Base-by-base conservation (phyloP, 1,284 basidiomycete genomes). In the Mycosarcoma mackinlayi region DNA sequence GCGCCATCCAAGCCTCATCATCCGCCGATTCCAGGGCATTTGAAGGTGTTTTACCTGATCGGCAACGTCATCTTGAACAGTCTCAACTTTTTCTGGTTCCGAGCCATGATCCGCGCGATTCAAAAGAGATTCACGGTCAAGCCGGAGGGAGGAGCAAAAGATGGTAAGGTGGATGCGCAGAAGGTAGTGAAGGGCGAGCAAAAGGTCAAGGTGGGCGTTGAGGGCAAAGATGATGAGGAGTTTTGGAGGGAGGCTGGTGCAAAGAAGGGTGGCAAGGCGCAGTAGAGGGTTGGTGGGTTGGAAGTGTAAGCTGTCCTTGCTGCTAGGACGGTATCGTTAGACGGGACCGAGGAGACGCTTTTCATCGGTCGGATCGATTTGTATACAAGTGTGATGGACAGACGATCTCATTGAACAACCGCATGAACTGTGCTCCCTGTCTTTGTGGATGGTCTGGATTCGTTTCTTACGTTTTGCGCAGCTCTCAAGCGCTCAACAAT, bases 81-180 rank as follows among this genome's bases (percentile, higher is more conserved):
- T 24, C 61, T 81, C 46, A 84, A 84, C 79, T 82, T 83, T 28
- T 80, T 82, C 69, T 84, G 83, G 83, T 84, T 84, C 77, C 50
- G 79, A 23, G 77, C 81, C 5, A 81, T 83, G 82, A 45, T 83
- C 18, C 65, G 76, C 23, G 83, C 83, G 3, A 74, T 84, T 6
- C 71, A 65, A 47, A 83, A 84, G 71, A 73, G 80, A 34, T 82
- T 82, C 51, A 52, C 61, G 3, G 57, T 72, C 21, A 57, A 68
- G 48, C 54, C 71, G 33, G 50, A 53, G 4, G n/a, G n/a, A n/a
- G n/a, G n/a, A n/a, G n/a, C n/a, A n/a, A n/a, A n/a, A n/a, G 33
- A 45, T 37, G 47, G 38, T 3, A 53, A 57, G 28, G 30, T 75
- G 18, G 74, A 75, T 47, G 45, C 74, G 19, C 34, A 57, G 21